Evolutionary conservation across 352 stramenopile genomes (phyloP).

Genomic region (Phytophthora capsici): DNA sequence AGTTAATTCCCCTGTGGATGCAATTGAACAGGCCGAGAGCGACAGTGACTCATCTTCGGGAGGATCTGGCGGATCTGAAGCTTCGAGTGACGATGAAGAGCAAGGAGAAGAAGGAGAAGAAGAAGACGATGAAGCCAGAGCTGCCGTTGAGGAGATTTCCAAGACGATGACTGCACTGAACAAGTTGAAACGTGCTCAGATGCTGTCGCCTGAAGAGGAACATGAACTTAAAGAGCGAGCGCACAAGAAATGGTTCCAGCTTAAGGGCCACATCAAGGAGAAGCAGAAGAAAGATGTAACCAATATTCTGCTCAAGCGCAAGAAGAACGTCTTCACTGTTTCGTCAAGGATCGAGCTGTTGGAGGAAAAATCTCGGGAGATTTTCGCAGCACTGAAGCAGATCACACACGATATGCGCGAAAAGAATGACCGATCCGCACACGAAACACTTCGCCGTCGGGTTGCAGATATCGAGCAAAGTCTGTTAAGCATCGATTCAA

Average conservation of each 20-base stretch:
- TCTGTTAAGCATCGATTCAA: constrained; percentile 56
- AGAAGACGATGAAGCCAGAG: constrained; percentile 23
- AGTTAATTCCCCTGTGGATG: background rate
- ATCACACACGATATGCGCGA: constrained; percentile 60
- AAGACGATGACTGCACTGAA: constrained; percentile 67
- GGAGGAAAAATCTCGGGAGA: constrained; percentile 73
- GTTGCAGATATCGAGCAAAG: constrained; percentile 59
- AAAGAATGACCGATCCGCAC: constrained; percentile 50
- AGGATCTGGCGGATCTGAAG: constrained; percentile 9
- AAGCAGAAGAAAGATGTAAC: constrained; percentile 80
- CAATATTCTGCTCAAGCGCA: constrained; percentile 79
- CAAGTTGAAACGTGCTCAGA: constrained; percentile 69
- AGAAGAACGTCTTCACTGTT: constrained; percentile 84
- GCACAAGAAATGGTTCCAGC: constrained; percentile 73
- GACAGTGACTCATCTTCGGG: constrained; percentile 15
- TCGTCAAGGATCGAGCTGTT: constrained; percentile 76
- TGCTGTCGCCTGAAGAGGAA: constrained; percentile 66
- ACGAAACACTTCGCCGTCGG: constrained; percentile 59
- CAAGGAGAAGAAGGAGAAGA: constrained; percentile 17
- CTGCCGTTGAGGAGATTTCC: constrained; percentile 49
- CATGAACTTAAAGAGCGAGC: constrained; percentile 66
- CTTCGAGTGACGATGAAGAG: constrained; percentile 21
- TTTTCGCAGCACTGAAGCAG: constrained; percentile 72
- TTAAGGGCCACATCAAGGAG: constrained; percentile 77
- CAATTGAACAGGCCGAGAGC: constrained; percentile 10